Base-by-base conservation (phyloP, 1,284 basidiomycete species). In the Papiliotrema fonsecae region DNA sequence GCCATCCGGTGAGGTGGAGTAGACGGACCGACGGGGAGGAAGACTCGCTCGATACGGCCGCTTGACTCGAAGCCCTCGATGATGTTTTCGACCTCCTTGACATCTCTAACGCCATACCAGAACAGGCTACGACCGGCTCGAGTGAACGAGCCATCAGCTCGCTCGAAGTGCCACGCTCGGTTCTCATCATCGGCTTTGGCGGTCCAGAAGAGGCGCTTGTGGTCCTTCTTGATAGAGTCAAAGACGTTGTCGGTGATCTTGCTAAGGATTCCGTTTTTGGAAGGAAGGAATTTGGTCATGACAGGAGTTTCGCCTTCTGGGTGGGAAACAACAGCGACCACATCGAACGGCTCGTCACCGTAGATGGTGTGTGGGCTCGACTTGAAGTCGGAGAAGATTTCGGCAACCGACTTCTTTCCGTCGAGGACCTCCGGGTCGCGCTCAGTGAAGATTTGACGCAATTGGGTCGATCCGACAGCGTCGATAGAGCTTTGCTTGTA, bases 81-180 rank as follows among this genome's bases (percentile, higher is more conserved):
- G 53, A 85, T 81, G 60, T 77, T 81, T 78, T 99, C 92, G 32
- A 99, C 90, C 74, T 97, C 93, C 52, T 81, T 81, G 31, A 97
- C 85, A 64, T 96, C 90, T 61, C 87, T 85, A 36, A 97, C 81
- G 47, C 94, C 94, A 70, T 96, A 97, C 91, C 94, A 98, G 82
- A 97, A 98, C 67, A 99, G 77, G 66, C 85, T 91, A 71, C 77
- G 71, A 39, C 94, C 92, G 28, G 89, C 89, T 47, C 96, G 82
- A 11, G 93, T 96, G 78, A 99, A 99, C 74, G 87, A 90, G 7
- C 94, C 94, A 62, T 98, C 94, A 1, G 94, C 91, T 49, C 91
- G 84, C 78, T 99, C 96, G 69, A 97, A 99, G 77, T 99, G 94
- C 94, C 94, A 99, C 2, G 87, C 83, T 35, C 93, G 84, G 76